Evolutionary conservation across 2,329 filamentous ascomycete genomes (phyloP).

Genomic region (Fusarium sp.): DNA sequence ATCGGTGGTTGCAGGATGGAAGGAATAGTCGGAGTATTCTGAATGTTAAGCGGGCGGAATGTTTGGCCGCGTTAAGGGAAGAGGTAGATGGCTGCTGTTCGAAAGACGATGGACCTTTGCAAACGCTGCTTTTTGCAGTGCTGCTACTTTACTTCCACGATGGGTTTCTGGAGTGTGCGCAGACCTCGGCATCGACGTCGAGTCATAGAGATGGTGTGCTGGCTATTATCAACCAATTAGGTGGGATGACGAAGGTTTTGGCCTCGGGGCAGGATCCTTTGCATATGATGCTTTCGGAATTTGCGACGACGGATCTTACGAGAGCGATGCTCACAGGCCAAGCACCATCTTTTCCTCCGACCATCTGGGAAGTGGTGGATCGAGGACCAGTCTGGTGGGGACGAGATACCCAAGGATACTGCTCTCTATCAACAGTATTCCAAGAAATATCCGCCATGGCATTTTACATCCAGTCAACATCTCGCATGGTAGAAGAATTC

Average conservation of each 20-base stretch:
- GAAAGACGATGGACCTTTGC: constrained; percentile 48
- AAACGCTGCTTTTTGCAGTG: constrained; percentile 53
- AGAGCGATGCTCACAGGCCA: constrained; percentile 54
- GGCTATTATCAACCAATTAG: constrained; percentile 51
- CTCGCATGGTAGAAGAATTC: constrained; percentile 34
- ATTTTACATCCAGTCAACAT: constrained; percentile 43
- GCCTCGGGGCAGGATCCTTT: constrained; percentile 45
- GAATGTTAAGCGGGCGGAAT: constrained; percentile 46
- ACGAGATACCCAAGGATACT: constrained; percentile 49
- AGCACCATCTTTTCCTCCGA: constrained; percentile 52
- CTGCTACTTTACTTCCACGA: constrained; percentile 57
- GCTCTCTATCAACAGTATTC: constrained; percentile 51
- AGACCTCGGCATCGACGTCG: constrained; percentile 48
- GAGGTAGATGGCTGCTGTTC: constrained; percentile 50
- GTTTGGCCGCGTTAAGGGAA: constrained; percentile 48
- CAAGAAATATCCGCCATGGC: constrained; percentile 48
- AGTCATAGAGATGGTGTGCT: constrained; percentile 52
- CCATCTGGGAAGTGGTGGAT: constrained; percentile 54
- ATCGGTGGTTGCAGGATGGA: constrained; percentile 48
- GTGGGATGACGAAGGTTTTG: constrained; percentile 44
- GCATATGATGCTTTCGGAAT: constrained; percentile 57
- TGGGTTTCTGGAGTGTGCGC: constrained; percentile 51
- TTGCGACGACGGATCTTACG: constrained; percentile 57
- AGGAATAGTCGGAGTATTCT: constrained; percentile 43
- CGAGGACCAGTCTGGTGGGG: constrained; percentile 57